Evolutionary conservation across 768 basidiomycete species (phyloP).

Genomic region (Suillus weaverae): DNA sequence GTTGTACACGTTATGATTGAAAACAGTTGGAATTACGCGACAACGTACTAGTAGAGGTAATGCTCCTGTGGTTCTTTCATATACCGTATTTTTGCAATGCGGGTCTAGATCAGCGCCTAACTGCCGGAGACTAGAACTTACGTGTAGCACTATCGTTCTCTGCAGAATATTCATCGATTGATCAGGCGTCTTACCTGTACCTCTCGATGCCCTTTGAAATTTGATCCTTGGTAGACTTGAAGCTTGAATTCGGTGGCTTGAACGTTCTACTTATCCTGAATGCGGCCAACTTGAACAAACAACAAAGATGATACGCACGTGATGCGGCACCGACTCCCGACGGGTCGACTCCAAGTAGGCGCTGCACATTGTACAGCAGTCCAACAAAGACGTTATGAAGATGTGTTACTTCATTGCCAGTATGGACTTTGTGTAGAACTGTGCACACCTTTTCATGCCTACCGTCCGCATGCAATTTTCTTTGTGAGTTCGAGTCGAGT

Average conservation of each 20-base stretch:
- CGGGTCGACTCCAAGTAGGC: too few species aligned
- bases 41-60: slow-evolving; percentile 1
- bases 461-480: neutral
- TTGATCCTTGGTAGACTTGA: neutral
- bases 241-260: neutral
- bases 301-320: neutral
- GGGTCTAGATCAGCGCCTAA: neutral
- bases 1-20: neutral
- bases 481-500: neutral
- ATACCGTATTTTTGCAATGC: neutral
- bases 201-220: neutral
- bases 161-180: neutral
- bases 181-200: neutral
- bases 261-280: too few species aligned
- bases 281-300: neutral
- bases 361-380: too few species aligned
- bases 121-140: neutral
- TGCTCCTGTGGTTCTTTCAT: neutral
- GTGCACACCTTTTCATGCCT: neutral
- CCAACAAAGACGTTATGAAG: too few species aligned
- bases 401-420: neutral
- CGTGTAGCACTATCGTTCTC: neutral
- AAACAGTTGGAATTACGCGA: neutral
- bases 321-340: neutral
- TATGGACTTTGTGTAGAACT: neutral